phyloP scores from a whole-genome alignment of 2,329 filamentous ascomycete species.

The Mariannaea sp. region DNA sequence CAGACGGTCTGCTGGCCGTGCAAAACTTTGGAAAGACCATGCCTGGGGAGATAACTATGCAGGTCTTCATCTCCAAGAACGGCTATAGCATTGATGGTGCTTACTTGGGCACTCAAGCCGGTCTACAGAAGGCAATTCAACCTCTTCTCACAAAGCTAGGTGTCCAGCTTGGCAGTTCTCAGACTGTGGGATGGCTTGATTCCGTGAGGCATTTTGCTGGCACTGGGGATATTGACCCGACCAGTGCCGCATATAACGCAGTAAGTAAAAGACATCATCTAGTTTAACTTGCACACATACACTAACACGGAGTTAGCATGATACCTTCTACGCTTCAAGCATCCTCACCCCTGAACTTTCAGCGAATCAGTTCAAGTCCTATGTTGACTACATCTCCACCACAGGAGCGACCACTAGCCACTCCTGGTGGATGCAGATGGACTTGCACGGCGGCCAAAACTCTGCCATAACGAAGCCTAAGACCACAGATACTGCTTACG shows the following conservation, averaged over 20 bases:
- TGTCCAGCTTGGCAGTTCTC: slow-evolving; percentile 12
- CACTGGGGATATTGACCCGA: slow-evolving; percentile 29
- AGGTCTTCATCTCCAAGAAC: slow-evolving; percentile 27
- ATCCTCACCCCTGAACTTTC: slow-evolving; percentile 33
- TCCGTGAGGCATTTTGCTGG: slow-evolving; percentile 34
- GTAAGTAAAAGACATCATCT: slow-evolving; percentile 16
- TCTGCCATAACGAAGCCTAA: slow-evolving; percentile 44
- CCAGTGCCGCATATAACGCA: slow-evolving; percentile 29
- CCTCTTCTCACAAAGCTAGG: slow-evolving; percentile 28
- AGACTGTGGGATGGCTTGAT: slow-evolving; percentile 35
- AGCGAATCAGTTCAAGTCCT: slow-evolving; percentile 29
- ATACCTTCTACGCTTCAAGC: slow-evolving; percentile 42
- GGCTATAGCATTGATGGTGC: slow-evolving; percentile 36
- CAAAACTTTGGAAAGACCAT: slow-evolving; percentile 39
- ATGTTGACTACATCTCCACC: slow-evolving; percentile 34
- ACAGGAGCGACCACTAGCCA: slow-evolving; percentile 25
- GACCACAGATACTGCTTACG: slow-evolving; percentile 42
- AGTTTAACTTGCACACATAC: rapidly evolving
- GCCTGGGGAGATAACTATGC: slow-evolving; percentile 38
- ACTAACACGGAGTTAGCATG: slow-evolving; percentile 28
- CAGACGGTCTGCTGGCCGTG: slow-evolving; percentile 29
- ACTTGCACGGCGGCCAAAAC: slow-evolving; percentile 43
- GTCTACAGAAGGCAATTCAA: slow-evolving; percentile 26
- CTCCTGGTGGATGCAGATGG: slow-evolving; percentile 39
- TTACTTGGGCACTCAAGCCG: slow-evolving; percentile 28